phyloP scores from a whole-genome alignment of 169 alveolate genomes.

The Condylostoma magnum region DNA sequence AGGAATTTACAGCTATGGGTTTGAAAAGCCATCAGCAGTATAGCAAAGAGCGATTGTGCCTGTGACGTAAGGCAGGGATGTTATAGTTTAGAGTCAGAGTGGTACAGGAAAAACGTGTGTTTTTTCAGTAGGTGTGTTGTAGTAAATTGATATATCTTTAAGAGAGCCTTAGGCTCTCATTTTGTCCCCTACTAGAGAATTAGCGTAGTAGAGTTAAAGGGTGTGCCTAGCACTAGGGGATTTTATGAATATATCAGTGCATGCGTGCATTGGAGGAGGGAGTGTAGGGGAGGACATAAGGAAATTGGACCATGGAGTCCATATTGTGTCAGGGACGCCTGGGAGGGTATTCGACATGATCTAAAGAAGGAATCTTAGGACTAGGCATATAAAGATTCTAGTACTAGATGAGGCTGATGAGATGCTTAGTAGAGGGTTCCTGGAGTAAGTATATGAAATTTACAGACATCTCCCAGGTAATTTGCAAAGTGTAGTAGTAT shows the following conservation, averaged over 20 bases:
- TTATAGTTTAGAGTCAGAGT: conserved; percentile 95
- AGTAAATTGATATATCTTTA: conserved; percentile 79
- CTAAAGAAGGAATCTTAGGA: conserved; percentile 88
- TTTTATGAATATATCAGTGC: conserved; percentile 93
- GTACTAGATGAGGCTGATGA: conserved; percentile 99
- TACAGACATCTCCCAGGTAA: conserved; percentile 96
- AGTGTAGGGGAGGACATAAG: conserved; percentile 95
- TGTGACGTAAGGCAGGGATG: conserved; percentile 96
- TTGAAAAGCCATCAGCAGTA: conserved; percentile 99
- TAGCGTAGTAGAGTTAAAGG: conserved; percentile 97
- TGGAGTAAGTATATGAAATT: conserved; percentile 94
- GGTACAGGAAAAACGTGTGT: conserved; percentile 99
- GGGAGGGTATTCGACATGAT: conserved; percentile 99
- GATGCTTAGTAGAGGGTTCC: conserved; percentile 98
- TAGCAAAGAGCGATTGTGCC: conserved; percentile 99
- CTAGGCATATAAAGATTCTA: conserved; percentile 92
- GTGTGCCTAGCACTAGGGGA: conserved; percentile 98
- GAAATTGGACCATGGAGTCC: conserved; percentile 95
- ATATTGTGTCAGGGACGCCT: conserved; percentile 99
- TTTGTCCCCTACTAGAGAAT: conserved; percentile 97
- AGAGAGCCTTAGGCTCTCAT: conserved; percentile 77
- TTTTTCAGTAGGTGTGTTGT: conserved; percentile 96
- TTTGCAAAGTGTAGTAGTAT: conserved; percentile 95
- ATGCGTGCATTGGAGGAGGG: conserved; percentile 98
- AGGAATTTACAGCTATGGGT: conserved; percentile 97